These are phyloP conservation scores for Scutellaria baicalensis DNA, from an alignment of 257 asterid species.

Conservation along the genomic window DNA sequence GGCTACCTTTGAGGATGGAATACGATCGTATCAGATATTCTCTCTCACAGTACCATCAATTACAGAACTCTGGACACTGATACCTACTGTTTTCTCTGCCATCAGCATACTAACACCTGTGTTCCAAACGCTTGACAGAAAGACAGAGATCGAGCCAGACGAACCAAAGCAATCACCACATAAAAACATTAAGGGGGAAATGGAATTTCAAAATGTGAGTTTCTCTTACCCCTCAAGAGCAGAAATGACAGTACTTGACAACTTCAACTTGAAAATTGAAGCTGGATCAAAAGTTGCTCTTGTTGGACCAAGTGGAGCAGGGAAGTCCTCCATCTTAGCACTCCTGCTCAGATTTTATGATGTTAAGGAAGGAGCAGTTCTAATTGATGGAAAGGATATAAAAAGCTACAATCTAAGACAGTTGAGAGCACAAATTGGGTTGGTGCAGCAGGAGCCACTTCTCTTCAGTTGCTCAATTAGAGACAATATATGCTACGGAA, in stretches of 20 bases:
- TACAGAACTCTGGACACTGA: slow-evolving; percentile 74
- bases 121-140: slow-evolving; percentile 56
- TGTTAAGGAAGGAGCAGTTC: slow-evolving; percentile 40
- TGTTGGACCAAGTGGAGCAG: slow-evolving; percentile 76
- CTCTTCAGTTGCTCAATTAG: slow-evolving; percentile 69
- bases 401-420: slow-evolving; percentile 41
- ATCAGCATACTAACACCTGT: slow-evolving; percentile 60
- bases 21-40: slow-evolving; percentile 73
- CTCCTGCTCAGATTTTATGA: slow-evolving; percentile 72
- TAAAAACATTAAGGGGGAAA: slow-evolving; percentile 42
- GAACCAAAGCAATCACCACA: slow-evolving; percentile 30
- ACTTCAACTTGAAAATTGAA: slow-evolving; percentile 51
- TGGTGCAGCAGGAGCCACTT: slow-evolving; percentile 80
- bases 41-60: slow-evolving; percentile 79
- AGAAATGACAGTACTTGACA: slow-evolving; percentile 47
- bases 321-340: slow-evolving; percentile 61
- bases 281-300: slow-evolving; percentile 63
- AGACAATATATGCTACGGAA: slow-evolving; percentile 63
- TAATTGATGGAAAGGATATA: slow-evolving; percentile 45
- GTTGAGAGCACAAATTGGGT: slow-evolving; percentile 49
- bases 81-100: slow-evolving; percentile 73
- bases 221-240: slow-evolving; percentile 60
- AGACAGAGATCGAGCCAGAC: slow-evolving; percentile 60
- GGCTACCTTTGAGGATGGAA: slow-evolving; percentile 57
- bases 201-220: slow-evolving; percentile 42